Base-by-base conservation (phyloP, 345 rosid species). In the Eucalyptus urophylla region DNA sequence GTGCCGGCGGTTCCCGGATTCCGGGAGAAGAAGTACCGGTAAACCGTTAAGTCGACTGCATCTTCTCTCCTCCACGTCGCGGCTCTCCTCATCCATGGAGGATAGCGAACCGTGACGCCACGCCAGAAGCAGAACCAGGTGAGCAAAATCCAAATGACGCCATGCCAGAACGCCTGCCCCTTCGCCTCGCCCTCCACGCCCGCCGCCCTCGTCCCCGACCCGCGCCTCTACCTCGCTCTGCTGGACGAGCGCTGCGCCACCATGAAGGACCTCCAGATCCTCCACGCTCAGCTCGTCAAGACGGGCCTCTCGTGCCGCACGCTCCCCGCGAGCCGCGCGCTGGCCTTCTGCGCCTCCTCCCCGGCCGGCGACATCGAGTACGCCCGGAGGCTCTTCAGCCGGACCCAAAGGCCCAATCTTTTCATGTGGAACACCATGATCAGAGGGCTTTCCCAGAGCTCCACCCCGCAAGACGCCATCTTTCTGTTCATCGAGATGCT, bases 371-470 rank as follows among this genome's bases (percentile, higher is more conserved):
- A 96, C 87, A 92, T 96, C 31, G 92, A 92, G 90, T 94, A 95
- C 90, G 99, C 99, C 43, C 93, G 88, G 90, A 88, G 89, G 15
- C 88, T 96, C 51, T 97, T 96, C 87, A 80, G 92, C 11, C 95
- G 92, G 80, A 93, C 91, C 10, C 87, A 54, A 60, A 90, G 88
- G 80, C 97, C 95, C 76, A 96, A 94, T 80, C 92, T 91, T 44
- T 96, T 96, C 88, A 90, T 91, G 51, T 96, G 98, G 99, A 96
- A 97, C 88, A 92, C 94, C 80, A 93, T 97, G 67, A 94, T 97
- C 88, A 92, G 99, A 58, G 96, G 94, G 67, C 96, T 94, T 93
- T 94, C 95, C 33, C 92, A 89, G n/a, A 96, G 97, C 93, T 94
- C 95, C 7, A 49, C 62, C 29, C 97, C 99, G 6, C 93, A 94